These are phyloP conservation scores for Jatropha multifida DNA, from an alignment of 441 rosid species.

Conservation along the genomic window DNA sequence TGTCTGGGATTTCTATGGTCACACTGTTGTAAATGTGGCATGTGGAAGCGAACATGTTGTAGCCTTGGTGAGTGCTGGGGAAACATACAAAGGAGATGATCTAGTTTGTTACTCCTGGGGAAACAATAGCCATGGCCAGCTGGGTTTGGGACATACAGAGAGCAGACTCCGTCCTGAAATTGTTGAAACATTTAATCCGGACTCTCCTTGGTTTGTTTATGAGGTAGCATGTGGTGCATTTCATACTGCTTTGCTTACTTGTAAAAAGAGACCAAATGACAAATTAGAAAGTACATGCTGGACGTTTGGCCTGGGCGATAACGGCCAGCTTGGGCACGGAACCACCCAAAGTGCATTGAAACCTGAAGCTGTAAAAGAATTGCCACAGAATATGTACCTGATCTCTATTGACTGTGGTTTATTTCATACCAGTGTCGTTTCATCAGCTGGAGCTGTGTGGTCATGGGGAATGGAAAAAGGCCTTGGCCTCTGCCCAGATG, in stretches of 20 bases:
- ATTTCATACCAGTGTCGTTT: conserved; percentile 80
- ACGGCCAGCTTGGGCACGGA: conserved; percentile 90
- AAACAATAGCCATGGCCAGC: conserved; percentile 65
- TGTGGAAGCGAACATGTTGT: conserved; percentile 88
- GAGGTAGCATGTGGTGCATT: conserved; percentile 85
- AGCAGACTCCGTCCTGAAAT: conserved; percentile 57
- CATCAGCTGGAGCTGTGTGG: conserved; percentile 85
- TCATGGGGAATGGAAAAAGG: conserved; percentile 97
- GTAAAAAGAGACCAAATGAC: conserved; percentile 46
- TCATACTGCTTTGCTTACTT: conserved; percentile 80
- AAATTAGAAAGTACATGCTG: conserved; percentile 58
- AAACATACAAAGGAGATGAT: conserved; percentile 43
- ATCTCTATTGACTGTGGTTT: conserved; percentile 84
- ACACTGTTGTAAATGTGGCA: conserved; percentile 80
- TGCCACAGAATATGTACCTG: conserved; percentile 49
- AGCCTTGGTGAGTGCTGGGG: conserved; percentile 64
- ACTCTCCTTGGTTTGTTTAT: conserved; percentile 56
- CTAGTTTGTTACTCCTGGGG: conserved; percentile 85
- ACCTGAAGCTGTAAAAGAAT: conserved; percentile 65
- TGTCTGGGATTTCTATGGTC: conserved; percentile 62
- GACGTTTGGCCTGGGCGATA: conserved; percentile 92
- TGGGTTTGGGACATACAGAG: conserved; percentile 75
- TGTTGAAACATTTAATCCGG: conserved; percentile 50
- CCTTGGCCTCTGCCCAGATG: conserved; percentile 82
- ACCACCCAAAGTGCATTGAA: conserved; percentile 48